Base-by-base conservation (phyloP, 306 rosid genomes). In the Lablab purpureus region DNA sequence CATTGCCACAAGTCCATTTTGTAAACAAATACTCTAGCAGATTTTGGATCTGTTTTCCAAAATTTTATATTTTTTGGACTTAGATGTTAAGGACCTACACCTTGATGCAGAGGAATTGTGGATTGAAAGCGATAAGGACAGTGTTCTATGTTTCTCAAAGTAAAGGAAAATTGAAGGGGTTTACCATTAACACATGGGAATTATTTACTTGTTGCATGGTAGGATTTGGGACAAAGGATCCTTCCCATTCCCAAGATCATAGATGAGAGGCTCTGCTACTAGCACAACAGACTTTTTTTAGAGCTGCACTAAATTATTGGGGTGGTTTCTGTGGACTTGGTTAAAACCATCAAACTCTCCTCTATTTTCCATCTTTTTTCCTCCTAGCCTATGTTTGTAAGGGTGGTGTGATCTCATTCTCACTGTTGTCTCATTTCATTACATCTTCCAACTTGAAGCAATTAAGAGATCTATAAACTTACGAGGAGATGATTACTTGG, bases 161-260 rank as follows among this genome's bases (percentile, higher is more conserved):
- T 32, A 23, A 17, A 51, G 23, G 52, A 27, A 66, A 66, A 51
- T 77, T 17, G 10, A 77, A 18, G 30, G 49, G 51, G 10, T 14
- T 34, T 64, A 49, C 47, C 73, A 14, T 8, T 34, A n/a, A 64
- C 54, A 27, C 65, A 34, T 47, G 7, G 52, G 63, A 76, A 7
- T 52, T 49, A n/a, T 37, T 36, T 76, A 36, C 21, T 22, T 76
- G 64, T 77, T 13, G 12, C 30, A 41, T 51, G 21, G 32, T 52
- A 40, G 67, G 65, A 66, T 77, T 36, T 67, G 56, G 21, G 55
- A n/a, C 54, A 67, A 40, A 17, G 55, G 32, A 58, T 41, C 43
- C 55, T 27, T 58, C 30, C 21, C 8, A 50, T 73, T 18, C 15
- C 32, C 54, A 6, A 22, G 64, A 56, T 75, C 50, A 41, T 75